Evolutionary conservation across 1,284 basidiomycete genomes (phyloP), one percentile per base, ranked within the genome.

Genomic region (Moesziomyces antarcticus): DNA sequence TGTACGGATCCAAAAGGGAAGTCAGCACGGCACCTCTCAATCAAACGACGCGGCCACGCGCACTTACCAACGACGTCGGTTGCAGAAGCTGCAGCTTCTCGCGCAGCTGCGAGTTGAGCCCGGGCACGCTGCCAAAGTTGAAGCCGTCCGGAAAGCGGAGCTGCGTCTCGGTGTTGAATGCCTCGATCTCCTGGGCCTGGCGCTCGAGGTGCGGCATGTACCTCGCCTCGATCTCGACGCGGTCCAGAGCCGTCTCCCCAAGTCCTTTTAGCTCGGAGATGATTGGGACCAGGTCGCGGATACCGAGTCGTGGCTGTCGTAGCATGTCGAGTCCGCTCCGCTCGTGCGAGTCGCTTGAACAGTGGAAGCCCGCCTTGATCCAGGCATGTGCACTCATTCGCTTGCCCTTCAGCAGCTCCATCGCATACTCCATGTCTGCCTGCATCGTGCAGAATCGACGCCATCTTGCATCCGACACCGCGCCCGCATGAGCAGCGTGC

Each of bases 81-180:
- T 88, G 85, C 16, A 91, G 87, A 3, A 77, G 84, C 52, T 85
- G 85, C 45, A 94, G 84, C 44, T 90, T 87, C 80, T 93, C 91
- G 60, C 87, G 87, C 21, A 93, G 89, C 81, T 94, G 93, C 20
- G 87, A 88, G 74, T 91, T 93, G 63, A 95, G 84, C 0, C 92
- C 92, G 2, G 86, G 85, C 0, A 95, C 87, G 5, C 82, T 59
- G 3, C 84, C 79, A 79, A 93, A 95, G 81, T 94, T 89, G 82
- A 93, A 87, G 18, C 87, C 77, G 0, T 90, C 88, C 76, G 91
- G 89, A 14, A 95, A 87, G 18, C 87, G 54, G 16, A 93, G 86
- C n/a, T 87, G 86, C 79, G 94, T 92, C 57, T 94, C 93, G 56
- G 89, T 87, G 78, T 89, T 86, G 84, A 94, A 94, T 8, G 88